phyloP scores from a whole-genome alignment of 1,284 basidiomycete species.

The Tetrapyrgos nigripes region DNA sequence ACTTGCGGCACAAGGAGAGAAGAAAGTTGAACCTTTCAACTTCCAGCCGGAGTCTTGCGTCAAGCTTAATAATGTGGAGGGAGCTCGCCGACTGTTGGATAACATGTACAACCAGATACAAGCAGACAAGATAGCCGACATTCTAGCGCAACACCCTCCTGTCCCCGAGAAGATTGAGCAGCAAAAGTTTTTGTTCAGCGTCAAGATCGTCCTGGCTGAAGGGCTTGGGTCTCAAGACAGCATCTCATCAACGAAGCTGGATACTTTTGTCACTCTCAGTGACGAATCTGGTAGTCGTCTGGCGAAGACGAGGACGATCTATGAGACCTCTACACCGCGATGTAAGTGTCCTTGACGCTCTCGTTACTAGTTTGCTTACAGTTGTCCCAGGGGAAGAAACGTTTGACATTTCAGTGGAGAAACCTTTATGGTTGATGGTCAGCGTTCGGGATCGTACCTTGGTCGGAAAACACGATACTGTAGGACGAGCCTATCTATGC shows the following conservation, averaged over 20 bases:
- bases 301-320: conserved; percentile 96
- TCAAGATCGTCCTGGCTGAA: conserved; percentile 93
- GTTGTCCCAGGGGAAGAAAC: conserved; percentile 86
- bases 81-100: conserved; percentile 89
- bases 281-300: conserved; percentile 91
- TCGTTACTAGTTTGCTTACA: conserved; percentile 4
- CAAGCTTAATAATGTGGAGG: conserved; percentile 97
- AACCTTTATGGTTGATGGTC: conserved; percentile 94
- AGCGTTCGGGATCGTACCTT: conserved; percentile 92
- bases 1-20: conserved; percentile 80
- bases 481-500: conserved; percentile 92
- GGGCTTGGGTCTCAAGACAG: conserved; percentile 78
- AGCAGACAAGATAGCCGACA: conserved; percentile 86
- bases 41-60: conserved; percentile 95
- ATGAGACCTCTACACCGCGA: conserved; percentile 88
- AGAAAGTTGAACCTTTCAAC: conserved; percentile 93
- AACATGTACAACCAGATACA: conserved; percentile 93
- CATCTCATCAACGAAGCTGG: conserved; percentile 73
- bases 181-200: conserved; percentile 86
- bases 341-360: conserved; percentile 59
- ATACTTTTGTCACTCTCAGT: conserved; percentile 94
- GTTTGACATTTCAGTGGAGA: conserved; percentile 92
- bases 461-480: conserved; percentile 89
- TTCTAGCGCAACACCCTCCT: conserved; percentile 66
- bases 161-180: conserved; percentile 72